Evolutionary conservation across 2,329 filamentous ascomycete genomes (phyloP).

Genomic region (Dactylonectria macrodidyma): DNA sequence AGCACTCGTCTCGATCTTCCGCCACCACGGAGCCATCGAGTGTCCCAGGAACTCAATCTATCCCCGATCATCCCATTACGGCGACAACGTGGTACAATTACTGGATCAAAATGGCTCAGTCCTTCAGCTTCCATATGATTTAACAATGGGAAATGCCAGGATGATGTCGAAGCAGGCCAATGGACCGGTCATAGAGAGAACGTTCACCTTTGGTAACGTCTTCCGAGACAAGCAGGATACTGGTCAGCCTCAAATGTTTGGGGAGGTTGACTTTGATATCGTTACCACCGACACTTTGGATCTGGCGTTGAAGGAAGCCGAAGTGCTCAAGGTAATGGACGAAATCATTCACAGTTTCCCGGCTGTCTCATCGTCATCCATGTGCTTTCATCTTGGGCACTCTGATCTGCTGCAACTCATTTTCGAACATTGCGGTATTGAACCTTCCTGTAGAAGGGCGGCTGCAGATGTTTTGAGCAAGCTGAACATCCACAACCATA

Average conservation of each 20-base stretch:
- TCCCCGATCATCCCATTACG: conserved; percentile 85
- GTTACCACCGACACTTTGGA: conserved; percentile 87
- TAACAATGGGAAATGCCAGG: conserved; percentile 90
- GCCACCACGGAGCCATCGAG: conserved; percentile 91
- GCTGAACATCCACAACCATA: conserved; percentile 84
- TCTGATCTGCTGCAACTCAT: conserved; percentile 88
- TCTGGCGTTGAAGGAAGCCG: conserved; percentile 90
- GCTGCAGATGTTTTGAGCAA: conserved; percentile 90
- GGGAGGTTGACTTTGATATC: conserved; percentile 97
- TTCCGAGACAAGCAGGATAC: conserved; percentile 85
- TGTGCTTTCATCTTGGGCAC: conserved; percentile 94
- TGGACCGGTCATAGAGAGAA: conserved; percentile 78
- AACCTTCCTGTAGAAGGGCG: conserved; percentile 74
- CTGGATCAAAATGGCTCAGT: conserved; percentile 89
- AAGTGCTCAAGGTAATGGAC: conserved; percentile 94
- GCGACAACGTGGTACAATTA: conserved; percentile 80
- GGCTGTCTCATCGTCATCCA: conserved; percentile 76
- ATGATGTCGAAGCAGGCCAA: conserved; percentile 80
- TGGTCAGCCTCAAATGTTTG: conserved; percentile 85
- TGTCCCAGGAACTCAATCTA: conserved; percentile 82
- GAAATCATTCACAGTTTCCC: conserved; percentile 90
- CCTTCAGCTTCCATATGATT: conserved; percentile 92
- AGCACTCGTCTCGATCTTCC: conserved; percentile 83
- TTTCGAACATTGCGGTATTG: conserved; percentile 91
- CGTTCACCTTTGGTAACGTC: conserved; percentile 89